Evolutionary conservation across 2,329 filamentous ascomycete genomes (phyloP).

Genomic region (Stemphylium beticola): DNA sequence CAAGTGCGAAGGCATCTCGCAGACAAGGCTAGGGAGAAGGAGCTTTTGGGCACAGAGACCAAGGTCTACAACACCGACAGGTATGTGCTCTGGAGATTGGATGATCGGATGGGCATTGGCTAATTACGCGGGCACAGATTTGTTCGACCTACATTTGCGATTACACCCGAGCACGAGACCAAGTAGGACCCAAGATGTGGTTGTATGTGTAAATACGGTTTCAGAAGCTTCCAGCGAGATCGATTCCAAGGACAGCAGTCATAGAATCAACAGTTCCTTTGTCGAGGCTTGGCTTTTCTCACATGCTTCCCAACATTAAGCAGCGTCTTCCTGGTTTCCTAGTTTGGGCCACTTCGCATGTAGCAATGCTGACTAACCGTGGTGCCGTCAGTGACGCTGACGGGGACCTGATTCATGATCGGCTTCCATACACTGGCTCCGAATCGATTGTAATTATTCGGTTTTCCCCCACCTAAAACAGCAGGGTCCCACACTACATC

Average conservation of each 20-base stretch:
- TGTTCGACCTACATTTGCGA: slow-evolving; percentile 79
- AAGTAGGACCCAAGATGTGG: slow-evolving; percentile 55
- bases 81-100: slow-evolving; percentile 58
- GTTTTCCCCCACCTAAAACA: background rate
- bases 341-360: background rate
- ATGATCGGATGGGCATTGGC: background rate
- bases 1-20: slow-evolving; percentile 86
- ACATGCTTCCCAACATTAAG: slow-evolving; percentile 3
- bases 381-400: background rate
- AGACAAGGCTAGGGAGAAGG: slow-evolving; percentile 88
- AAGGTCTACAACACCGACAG: slow-evolving; percentile 88
- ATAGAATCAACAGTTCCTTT: background rate
- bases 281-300: background rate
- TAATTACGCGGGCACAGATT: slow-evolving; percentile 37
- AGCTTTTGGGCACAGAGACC: slow-evolving; percentile 81
- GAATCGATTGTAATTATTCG: background rate
- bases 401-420: background rate
- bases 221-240: background rate
- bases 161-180: slow-evolving; percentile 68
- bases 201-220: slow-evolving; percentile 24
- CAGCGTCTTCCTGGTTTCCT: slow-evolving; percentile 7
- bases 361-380: background rate
- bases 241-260: background rate
- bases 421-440: background rate
- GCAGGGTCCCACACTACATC: background rate